phyloP scores from a whole-genome alignment of 768 basidiomycete species.

The Dioszegia hungarica region DNA sequence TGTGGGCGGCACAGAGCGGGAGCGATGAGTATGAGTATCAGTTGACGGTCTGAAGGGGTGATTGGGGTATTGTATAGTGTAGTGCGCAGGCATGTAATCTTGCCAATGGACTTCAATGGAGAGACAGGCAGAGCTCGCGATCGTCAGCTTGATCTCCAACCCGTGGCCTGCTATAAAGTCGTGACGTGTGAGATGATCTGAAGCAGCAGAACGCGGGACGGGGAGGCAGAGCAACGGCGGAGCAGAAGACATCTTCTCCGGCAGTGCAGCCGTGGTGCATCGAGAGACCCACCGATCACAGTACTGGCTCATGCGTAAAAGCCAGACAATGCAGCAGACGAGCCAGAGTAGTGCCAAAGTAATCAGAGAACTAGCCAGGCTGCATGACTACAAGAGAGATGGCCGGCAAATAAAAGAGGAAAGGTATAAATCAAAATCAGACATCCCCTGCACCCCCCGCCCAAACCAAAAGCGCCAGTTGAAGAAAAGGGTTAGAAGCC shows the following conservation, averaged over 20 bases:
- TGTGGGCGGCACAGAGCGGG: conserved; percentile 86
- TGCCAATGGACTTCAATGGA: too few species aligned
- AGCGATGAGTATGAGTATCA: conserved; percentile 91
- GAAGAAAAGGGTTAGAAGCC: not conserved
- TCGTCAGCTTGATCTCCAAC: too few species aligned
- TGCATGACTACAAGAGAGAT: conserved; percentile 3
- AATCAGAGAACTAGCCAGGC: conserved; percentile 7
- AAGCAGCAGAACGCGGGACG: too few species aligned
- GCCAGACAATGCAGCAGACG: not conserved
- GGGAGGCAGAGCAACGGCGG: too few species aligned
- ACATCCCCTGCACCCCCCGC: not conserved
- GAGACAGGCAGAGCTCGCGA: too few species aligned
- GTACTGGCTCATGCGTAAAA: too few species aligned
- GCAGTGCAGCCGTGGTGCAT: too few species aligned
- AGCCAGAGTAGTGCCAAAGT: not conserved
- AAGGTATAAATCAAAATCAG: conserved; percentile 13
- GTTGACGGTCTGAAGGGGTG: conserved; percentile 58
- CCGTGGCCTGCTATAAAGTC: too few species aligned
- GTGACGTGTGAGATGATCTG: too few species aligned
- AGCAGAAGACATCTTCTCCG: too few species aligned
- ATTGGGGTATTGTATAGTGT: not conserved
- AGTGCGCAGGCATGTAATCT: too few species aligned
- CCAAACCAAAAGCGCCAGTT: not conserved
- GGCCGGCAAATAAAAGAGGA: conserved; percentile 2
- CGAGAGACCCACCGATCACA: too few species aligned